Evolutionary conservation across 2,329 filamentous ascomycete genomes (phyloP).

Genomic region (Apiospora pterosperma): DNA sequence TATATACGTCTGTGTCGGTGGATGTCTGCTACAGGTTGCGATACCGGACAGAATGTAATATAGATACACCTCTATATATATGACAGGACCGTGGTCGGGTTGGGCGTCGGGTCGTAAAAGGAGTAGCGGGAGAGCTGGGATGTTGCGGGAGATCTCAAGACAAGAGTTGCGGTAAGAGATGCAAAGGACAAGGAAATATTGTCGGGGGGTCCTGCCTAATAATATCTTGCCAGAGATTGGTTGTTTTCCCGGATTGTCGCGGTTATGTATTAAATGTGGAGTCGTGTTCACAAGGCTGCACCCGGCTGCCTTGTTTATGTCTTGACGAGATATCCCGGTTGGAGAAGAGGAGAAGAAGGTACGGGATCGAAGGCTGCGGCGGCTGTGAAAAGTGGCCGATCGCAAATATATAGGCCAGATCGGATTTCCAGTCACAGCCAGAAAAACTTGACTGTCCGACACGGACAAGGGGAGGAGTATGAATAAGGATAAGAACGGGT

Average conservation of each 20-base stretch:
- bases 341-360: neutral
- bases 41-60: neutral
- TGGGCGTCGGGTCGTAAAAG: neutral
- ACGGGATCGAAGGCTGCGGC: neutral
- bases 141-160: neutral
- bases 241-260: neutral
- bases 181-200: neutral
- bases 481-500: conserved; percentile 3
- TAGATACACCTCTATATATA: no score
- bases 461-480: neutral
- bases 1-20: neutral
- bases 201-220: neutral
- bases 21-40: neutral
- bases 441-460: neutral
- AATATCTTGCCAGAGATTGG: neutral
- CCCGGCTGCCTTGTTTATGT: conserved; percentile 5
- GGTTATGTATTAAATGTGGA: neutral
- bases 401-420: neutral
- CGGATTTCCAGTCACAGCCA: neutral
- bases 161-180: conserved; percentile 1
- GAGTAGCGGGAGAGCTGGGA: neutral
- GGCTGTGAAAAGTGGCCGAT: conserved; percentile 1
- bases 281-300: conserved; percentile 3
- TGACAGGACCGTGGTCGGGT: neutral
- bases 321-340: neutral